Evolutionary conservation across 2,329 filamentous ascomycete species (phyloP), one percentile per base, ranked within the genome.

Genomic region (Talaromyces sp.): DNA sequence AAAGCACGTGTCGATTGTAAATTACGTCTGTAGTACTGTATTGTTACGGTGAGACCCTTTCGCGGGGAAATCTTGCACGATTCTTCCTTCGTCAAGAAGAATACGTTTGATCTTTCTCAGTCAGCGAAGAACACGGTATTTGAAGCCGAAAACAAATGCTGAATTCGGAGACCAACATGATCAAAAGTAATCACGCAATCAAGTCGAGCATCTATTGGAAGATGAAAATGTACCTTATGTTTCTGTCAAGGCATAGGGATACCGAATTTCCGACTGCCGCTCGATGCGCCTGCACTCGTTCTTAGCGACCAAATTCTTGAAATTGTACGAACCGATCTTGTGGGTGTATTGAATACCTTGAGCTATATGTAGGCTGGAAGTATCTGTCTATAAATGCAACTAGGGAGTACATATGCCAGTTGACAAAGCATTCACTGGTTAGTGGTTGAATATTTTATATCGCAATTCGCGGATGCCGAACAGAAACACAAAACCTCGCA

Each of bases 201-300:
- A 56, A 1, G 31, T 14, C 4, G 31, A 13, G 33, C 11, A 39
- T 37, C 19, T 14, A 37, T 56, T 56, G 52, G 52, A 56, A 56
- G 52, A 37, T 37, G 33, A 56, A 14, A 22, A 39, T 22, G 33
- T 60, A 60, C 16, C 22, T 47, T 27, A 16, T 14, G 39, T 33
- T 19, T 3, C 5, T 27, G 8, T 6, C 22, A n/a, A n/a, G 39
- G n/a, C 11, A 59, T 27, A 14, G 41, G 47, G n/a, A 35, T 5
- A 47, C 5, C 5, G 31, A 64, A 37, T 60, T 64, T 49, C 13
- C 35, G 2, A 33, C 47, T 64, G 56, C 62, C 62, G 62, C 62
- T 60, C 43, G 56, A 64, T 64, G 56, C 62, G 62, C 62, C 47
- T 54, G 2, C 10, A 54, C 50, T 54, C 10, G 9, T 54, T 35